Base-by-base conservation (phyloP, 2,329 filamentous ascomycete genomes). In the Verticillium albo-atrum region DNA sequence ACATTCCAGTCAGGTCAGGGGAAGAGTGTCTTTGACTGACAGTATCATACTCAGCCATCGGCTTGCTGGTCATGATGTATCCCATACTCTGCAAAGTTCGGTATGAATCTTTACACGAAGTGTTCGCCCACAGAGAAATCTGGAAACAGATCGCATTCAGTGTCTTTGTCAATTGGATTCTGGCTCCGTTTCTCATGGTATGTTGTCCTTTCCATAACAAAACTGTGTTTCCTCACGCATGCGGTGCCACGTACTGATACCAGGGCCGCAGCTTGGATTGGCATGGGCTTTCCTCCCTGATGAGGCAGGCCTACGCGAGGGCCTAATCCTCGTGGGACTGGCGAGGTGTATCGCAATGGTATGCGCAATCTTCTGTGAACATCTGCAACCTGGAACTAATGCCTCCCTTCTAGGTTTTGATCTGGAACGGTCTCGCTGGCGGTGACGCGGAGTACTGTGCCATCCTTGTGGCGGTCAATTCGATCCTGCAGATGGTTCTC, bases 271-370 rank as follows among this genome's bases (percentile, higher is more conserved):
- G 83, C 72, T 82, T 15, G 83, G 70, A 0, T 74, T 90, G 2
- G 79, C 87, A 0, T 90, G 87, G 82, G 81, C 82, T 0, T 84
- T 82, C 56, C 73, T 85, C 6, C 82, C 82, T 0, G 82, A 85
- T 64, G 73, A 82, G 58, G 66, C 66, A 23, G 77, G 71, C 7
- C 74, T 85, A 4, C 77, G 82, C 4, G 80, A 85, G 58, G 89
- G 89, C 0, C 74, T 91, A 12, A 91, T 95, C 37, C 83, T 96
- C 6, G 92, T 96, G 0, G 92, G 92, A 0, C 77, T 97, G 1
- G 92, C 90, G 5, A 79, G 92, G 55, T 97, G 92, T 67, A 96
- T 96, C 62, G 92, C 91, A 27, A 96, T 96, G 91, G 51, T 54
- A 27, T 27, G 51, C 9, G 15, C 4, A 12, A 12, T 14, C 17